Conservation (phyloP, 2,329 filamentous ascomycete species). For the Aspergillus felis region DNA sequence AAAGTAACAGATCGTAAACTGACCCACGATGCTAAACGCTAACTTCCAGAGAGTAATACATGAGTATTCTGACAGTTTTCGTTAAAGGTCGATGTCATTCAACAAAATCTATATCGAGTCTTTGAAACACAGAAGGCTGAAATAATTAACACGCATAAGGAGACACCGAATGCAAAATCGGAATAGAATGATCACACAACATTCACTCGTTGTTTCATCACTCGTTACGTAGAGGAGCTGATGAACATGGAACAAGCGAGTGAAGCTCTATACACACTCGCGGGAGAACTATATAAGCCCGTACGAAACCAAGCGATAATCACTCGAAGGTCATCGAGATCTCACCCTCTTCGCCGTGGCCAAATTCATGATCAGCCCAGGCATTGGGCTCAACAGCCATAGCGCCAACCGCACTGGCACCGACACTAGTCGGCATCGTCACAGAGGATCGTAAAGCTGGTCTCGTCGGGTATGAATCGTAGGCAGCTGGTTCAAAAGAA, state of each 20-base stretch:
- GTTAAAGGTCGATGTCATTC: background rate
- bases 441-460: conserved; percentile 29
- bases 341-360: conserved; percentile 68
- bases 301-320: conserved; percentile 14
- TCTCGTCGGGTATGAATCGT: conserved; percentile 14
- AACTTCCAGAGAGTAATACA: background rate
- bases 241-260: conserved; percentile 1
- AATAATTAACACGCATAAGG: background rate
- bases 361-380: conserved; percentile 67
- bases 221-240: background rate
- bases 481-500: conserved; percentile 10
- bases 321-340: conserved; percentile 80
- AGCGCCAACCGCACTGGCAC: conserved; percentile 22
- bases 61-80: background rate
- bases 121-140: background rate
- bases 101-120: background rate
- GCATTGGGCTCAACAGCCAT: conserved; percentile 52
- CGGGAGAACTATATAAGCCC: background rate
- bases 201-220: background rate
- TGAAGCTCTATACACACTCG: background rate
- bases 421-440: conserved; percentile 28
- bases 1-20: background rate
- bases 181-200: background rate
- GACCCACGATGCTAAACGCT: background rate
- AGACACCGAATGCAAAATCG: background rate